These are phyloP conservation scores for Collybiopsis luxurians DNA, from an alignment of 768 basidiomycete genomes.

Conservation along the genomic window DNA sequence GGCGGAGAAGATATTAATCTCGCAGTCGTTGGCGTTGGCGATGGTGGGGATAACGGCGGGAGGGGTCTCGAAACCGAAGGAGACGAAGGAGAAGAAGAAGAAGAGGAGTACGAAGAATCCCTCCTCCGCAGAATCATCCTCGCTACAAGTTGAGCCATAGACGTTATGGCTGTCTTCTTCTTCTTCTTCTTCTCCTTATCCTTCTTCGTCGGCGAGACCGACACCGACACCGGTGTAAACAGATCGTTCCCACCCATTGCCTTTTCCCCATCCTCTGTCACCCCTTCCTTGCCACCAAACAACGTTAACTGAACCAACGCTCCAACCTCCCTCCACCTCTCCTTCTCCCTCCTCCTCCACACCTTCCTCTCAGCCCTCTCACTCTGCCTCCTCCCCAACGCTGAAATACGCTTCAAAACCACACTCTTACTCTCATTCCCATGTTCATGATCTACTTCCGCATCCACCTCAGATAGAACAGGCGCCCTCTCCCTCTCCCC, in stretches of 20 bases:
- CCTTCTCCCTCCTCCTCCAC: background rate
- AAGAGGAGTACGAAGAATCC: background rate
- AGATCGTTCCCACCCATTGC: too few species aligned
- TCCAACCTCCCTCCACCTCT: background rate
- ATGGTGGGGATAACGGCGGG: background rate
- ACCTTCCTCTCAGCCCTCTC: background rate
- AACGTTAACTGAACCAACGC: background rate
- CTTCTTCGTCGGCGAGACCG: background rate
- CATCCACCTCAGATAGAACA: too few species aligned
- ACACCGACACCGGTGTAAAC: too few species aligned
- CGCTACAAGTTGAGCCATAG: constrained; percentile 1
- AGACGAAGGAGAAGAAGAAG: background rate
- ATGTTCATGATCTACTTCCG: too few species aligned
- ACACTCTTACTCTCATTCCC: too few species aligned
- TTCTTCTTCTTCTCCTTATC: background rate
- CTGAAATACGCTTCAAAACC: background rate
- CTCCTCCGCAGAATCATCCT: constrained; percentile 1
- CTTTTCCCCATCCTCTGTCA: too few species aligned
- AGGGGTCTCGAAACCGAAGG: background rate
- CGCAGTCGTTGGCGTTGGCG: too few species aligned
- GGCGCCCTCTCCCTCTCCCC: background rate
- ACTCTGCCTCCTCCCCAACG: background rate
- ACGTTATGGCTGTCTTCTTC: background rate
- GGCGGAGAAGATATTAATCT: background rate
- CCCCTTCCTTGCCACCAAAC: background rate